These are phyloP conservation scores for Ceratobasidium sp. DNA, from an alignment of 1,284 basidiomycete species.

Conservation along the genomic window DNA sequence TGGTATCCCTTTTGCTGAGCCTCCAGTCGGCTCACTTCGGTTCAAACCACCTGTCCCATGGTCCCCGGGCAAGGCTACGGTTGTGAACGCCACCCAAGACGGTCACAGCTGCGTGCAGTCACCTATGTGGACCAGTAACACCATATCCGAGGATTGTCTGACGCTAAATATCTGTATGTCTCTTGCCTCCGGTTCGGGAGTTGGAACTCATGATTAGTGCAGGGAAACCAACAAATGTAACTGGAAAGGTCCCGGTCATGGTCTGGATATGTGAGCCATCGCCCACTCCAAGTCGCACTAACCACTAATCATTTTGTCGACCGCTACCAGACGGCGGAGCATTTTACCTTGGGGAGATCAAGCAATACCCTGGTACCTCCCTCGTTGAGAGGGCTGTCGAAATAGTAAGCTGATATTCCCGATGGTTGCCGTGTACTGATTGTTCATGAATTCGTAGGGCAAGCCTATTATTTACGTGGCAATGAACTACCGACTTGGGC, in stretches of 20 bases:
- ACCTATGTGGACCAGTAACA: not conserved
- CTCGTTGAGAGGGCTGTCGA: not conserved
- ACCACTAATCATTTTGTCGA: not conserved
- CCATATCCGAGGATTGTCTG: conserved; percentile 43
- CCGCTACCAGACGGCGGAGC: conserved; percentile 25
- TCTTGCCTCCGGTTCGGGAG: not conserved
- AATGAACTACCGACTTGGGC: conserved; percentile 52
- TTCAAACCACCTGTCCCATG: conserved; percentile 29
- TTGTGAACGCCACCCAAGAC: conserved; percentile 21
- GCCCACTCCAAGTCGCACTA: not conserved
- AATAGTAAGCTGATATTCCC: not conserved
- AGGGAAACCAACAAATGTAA: conserved; percentile 39
- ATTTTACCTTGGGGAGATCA: not conserved
- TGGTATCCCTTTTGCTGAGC: conserved; percentile 45
- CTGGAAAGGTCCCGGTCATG: conserved; percentile 41
- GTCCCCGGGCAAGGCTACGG: not conserved
- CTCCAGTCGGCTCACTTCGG: conserved; percentile 41
- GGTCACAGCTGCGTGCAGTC: conserved; percentile 15
- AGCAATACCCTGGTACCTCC: conserved; percentile 1
- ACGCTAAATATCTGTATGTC: conserved; percentile 43
- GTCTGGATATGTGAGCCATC: conserved; percentile 42
- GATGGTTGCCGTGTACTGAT: too few relatives aligned
- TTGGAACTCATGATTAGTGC: not conserved
- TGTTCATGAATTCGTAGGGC: conserved; percentile 16
- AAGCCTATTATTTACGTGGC: conserved; percentile 53